Evolutionary conservation across 108 stramenopile species (phyloP).

Genomic region (Nitzschia sp.): DNA sequence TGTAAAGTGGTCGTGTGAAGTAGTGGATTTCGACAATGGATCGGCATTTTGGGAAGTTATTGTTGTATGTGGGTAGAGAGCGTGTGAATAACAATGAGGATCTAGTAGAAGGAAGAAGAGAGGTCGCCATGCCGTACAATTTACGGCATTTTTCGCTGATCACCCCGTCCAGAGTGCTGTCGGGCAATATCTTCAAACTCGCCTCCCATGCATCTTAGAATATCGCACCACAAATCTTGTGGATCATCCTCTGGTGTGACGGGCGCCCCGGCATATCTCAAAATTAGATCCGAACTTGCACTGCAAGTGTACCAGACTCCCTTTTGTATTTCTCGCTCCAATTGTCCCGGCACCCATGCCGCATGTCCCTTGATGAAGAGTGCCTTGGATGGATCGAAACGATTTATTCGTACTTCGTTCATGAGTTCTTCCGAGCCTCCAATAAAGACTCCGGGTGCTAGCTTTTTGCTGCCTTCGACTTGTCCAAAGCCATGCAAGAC

Average conservation of each 20-base stretch:
- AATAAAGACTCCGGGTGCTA: conserved; percentile 84
- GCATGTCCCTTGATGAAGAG: conserved; percentile 90
- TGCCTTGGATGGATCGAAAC: conserved; percentile 63
- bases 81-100: too few relatives aligned
- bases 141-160: conserved; percentile 21
- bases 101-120: too few relatives aligned
- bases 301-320: conserved; percentile 86
- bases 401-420: conserved; percentile 69
- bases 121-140: too few relatives aligned
- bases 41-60: too few relatives aligned
- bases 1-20: too few relatives aligned
- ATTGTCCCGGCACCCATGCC: conserved; percentile 86
- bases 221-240: conserved; percentile 80
- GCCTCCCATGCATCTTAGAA: conserved; percentile 81
- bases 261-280: conserved; percentile 84
- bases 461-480: conserved; percentile 79
- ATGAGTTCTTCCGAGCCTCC: conserved; percentile 85
- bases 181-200: conserved; percentile 70
- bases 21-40: too few relatives aligned
- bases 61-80: too few relatives aligned
- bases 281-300: conserved; percentile 69
- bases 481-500: conserved; percentile 83
- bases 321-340: conserved; percentile 80
- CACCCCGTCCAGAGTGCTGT: conserved; percentile 65
- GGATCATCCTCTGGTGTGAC: conserved; percentile 67